Conservation (phyloP, 495 filamentous ascomycete species). For the Immersiella caudata region DNA sequence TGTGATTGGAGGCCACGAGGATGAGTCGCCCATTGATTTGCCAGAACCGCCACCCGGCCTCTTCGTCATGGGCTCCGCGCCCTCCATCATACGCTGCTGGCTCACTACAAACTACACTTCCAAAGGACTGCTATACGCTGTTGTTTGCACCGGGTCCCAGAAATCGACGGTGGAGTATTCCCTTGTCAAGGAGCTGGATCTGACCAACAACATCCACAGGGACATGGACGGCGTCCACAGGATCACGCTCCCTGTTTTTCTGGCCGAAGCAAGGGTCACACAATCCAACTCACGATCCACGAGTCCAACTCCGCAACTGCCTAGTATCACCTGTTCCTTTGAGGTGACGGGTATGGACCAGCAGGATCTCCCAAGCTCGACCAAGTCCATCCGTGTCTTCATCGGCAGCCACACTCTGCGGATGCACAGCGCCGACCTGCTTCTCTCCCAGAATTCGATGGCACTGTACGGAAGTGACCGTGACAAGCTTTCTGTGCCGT, state of each 20-base stretch:
- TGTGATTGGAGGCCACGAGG: slow-evolving; percentile 61
- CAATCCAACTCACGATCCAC: slow-evolving; percentile 71
- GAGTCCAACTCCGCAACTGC: slow-evolving; percentile 78
- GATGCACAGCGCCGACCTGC: slow-evolving; percentile 83
- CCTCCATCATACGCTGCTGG: slow-evolving; percentile 96
- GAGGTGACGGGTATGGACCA: slow-evolving; percentile 62
- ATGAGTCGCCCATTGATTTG: slow-evolving; percentile 64
- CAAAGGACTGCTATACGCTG: slow-evolving; percentile 84
- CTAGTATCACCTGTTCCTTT: slow-evolving; percentile 76
- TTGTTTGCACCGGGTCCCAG: slow-evolving; percentile 89
- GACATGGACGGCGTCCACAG: slow-evolving; percentile 62
- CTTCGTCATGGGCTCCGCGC: slow-evolving; percentile 80
- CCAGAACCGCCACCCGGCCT: slow-evolving; percentile 79
- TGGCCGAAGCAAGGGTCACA: slow-evolving; percentile 86
- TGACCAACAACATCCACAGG: slow-evolving; percentile 66
- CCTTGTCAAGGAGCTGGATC: slow-evolving; percentile 70
- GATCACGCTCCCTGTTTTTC: slow-evolving; percentile 79
- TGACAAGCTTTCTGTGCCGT: slow-evolving; percentile 86
- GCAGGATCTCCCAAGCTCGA: slow-evolving; percentile 47
- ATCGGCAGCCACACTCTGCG: slow-evolving; percentile 87
- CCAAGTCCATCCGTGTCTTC: slow-evolving; percentile 71
- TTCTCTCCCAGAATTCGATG: slow-evolving; percentile 89
- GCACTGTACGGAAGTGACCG: slow-evolving; percentile 83
- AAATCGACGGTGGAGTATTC: slow-evolving; percentile 74
- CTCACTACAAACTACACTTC: slow-evolving; percentile 83